Conservation (phyloP, 768 basidiomycete genomes). For the Coprinopsis strossmayeri region DNA sequence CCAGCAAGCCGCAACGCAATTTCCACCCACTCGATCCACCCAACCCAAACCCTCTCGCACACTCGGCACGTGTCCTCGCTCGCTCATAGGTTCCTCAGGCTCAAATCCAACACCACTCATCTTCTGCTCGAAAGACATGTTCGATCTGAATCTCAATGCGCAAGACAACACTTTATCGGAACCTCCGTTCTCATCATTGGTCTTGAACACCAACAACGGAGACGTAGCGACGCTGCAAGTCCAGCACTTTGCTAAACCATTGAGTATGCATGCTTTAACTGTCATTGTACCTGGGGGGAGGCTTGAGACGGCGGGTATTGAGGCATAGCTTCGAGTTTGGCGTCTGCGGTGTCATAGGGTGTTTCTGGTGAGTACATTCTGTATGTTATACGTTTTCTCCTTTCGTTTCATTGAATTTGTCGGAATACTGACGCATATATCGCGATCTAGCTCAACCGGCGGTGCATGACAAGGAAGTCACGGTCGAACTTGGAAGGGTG, state of each 20-base stretch:
- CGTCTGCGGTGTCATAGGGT: too few relatives aligned
- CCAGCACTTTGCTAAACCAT: slow-evolving; percentile 66
- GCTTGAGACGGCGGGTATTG: slow-evolving; percentile 69
- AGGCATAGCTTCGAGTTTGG: too few relatives aligned
- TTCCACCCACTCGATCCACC: slow-evolving; percentile 67
- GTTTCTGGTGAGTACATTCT: too few relatives aligned
- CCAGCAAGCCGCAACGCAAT: too few relatives aligned
- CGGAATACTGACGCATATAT: too few relatives aligned
- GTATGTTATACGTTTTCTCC: too few relatives aligned
- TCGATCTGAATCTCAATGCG: slow-evolving; percentile 21
- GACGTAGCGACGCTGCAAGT: slow-evolving; percentile 66
- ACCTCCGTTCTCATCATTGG: background rate
- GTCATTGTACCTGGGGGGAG: slow-evolving; percentile 61
- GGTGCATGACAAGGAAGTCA: background rate
- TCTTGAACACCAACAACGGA: background rate
- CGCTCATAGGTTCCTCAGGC: background rate
- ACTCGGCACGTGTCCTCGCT: background rate
- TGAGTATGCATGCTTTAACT: slow-evolving; percentile 49
- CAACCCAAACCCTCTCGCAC: background rate
- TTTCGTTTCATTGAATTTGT: too few relatives aligned
- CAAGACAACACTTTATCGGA: background rate
- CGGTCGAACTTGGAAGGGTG: slow-evolving; percentile 7
- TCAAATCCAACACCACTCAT: too few relatives aligned
- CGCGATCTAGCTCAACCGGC: too few relatives aligned
- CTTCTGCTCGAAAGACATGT: background rate